A percentile compares a stretch with the other conserved stretches of the same genome.
These are phyloP conservation scores for Epichloe typhina DNA, from an alignment of 2,329 filamentous ascomycete species.

Conservation along the genomic window DNA sequence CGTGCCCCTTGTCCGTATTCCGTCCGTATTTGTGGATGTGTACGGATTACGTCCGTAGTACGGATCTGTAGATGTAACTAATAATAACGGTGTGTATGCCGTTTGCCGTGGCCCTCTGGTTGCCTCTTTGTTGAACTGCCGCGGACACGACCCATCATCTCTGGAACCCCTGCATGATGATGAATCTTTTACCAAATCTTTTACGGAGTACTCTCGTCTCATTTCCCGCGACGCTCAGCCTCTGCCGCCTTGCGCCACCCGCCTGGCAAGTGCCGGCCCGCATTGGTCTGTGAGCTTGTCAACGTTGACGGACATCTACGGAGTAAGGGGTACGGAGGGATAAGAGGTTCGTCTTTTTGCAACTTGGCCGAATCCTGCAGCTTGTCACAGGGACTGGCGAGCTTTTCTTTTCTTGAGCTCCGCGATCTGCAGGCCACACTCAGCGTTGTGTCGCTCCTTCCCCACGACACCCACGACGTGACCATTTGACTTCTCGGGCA, in stretches of 20 bases:
- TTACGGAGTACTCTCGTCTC: too few relatives aligned
- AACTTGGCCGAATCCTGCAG: too few relatives aligned
- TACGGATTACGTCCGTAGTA: too few relatives aligned
- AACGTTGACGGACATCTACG: background rate
- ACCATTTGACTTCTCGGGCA: background rate
- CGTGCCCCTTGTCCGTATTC: background rate
- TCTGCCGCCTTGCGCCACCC: constrained; percentile 1
- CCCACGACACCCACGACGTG: background rate
- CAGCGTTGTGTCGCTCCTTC: too few relatives aligned
- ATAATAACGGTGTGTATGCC: too few relatives aligned
- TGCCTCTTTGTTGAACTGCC: too few relatives aligned
- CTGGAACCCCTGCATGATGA: background rate
- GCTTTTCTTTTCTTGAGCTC: background rate
- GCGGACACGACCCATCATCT: too few relatives aligned
- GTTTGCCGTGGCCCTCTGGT: too few relatives aligned
- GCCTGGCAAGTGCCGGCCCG: background rate
- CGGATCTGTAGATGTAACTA: background rate
- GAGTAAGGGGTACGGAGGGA: too few relatives aligned
- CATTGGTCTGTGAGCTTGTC: background rate
- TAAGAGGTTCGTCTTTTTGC: too few relatives aligned
- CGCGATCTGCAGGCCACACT: background rate
- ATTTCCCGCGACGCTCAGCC: background rate
- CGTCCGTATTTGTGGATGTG: background rate
- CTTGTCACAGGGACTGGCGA: too few relatives aligned
- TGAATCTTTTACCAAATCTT: too few relatives aligned